Base-by-base conservation (phyloP, 1,139 yeast species). In the Protomyces gravidus region DNA sequence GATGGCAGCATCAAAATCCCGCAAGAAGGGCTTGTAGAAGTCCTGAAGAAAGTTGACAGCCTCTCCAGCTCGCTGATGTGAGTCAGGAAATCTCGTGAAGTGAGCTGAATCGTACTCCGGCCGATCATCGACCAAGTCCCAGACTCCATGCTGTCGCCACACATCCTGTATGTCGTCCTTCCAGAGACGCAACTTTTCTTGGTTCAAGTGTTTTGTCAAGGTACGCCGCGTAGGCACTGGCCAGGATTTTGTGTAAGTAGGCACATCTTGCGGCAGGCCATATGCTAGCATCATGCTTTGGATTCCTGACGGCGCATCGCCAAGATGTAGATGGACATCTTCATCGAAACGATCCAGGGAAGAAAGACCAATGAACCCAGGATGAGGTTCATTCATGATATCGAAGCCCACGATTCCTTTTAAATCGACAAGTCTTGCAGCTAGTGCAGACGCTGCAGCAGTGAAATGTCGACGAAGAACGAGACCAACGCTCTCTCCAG, bases 341-440 rank as follows among this genome's bases (percentile, higher is more conserved):
- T 60, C 63, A 9, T 70, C 68, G 42, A 65, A 61, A 48, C 50
- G 61, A 27, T 51, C 28, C 9, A 70, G 61, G 30, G 70, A 66
- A 9, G 55, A 52, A 50, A 63, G 65, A 64, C 62, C 69, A 51
- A 63, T 69, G 65, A 68, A 62, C 3, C 73, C 73, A 40, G 67
- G 67, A 66, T 82, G 86, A 2, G 97, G 97, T 70, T 90, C 97
- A 70, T 90, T 90, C 75, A 90, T 71, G 59, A 88, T 80, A 72
- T 90, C 97, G 68, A 89, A 78, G 2, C 97, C 97, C 15, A 89
- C 67, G 9, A 87, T 71, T 25, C 76, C 73, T 17, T 75, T 70
- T 25, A 82, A 77, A 0, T 69, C 69, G 52, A 75, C 73, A 2
- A 89, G 73, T 2, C 78, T 71, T 28, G 67, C 60, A 73, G 92